Evolutionary conservation across 2,329 filamentous ascomycete species (phyloP), one percentile per base, ranked within the genome.

Genomic region (Aspergillus pseudoviridinutans): DNA sequence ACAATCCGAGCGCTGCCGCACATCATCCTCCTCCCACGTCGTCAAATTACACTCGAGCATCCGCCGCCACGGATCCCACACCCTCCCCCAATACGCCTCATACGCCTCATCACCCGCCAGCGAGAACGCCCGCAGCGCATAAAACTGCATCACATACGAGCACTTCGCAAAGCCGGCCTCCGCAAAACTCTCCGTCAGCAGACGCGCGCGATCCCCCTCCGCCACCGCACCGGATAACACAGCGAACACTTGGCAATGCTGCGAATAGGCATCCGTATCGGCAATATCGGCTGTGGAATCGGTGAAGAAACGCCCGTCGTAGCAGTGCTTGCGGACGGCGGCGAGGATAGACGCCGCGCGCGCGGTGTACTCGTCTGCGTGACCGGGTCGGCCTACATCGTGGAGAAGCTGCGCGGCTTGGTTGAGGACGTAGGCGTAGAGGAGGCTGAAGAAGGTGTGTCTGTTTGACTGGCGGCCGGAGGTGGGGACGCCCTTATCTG

Each of bases 1-100:
- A 51, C 76, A 79, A 60, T 79, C 76, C 1, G 74, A 78, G 4
- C 76, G 69, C 58, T 76, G 74, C 2, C 71, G 63, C 4, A 78
- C 76, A 55, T 74, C 70, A 51, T 78, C 76, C 54, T 79, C 76
- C 47, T 73, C 72, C 75, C 76, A 78, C 3, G 76, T 79, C 0
- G 75, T 68, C 9, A 78, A 54, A 52, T 76, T 74, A 54, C 73
- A 68, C 1, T 63, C 64, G 3, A 78, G 59, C 71, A 76, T 75
- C 10, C 56, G 49, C n/a, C 73, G 64, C 70, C 74, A 78, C 0
- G 76, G 75, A n/a, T 64, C 57, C 66, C 69, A 74, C 41, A 72
- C 63, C 0, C 27, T 20, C 0, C 61, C 27, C 70, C 73, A 78
- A 32, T 69, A 66, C 0, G 50, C 44, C 12, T 78, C 69, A 27